Evolutionary conservation across 2,329 filamentous ascomycete species (phyloP).

Genomic region (Phoma sp.): DNA sequence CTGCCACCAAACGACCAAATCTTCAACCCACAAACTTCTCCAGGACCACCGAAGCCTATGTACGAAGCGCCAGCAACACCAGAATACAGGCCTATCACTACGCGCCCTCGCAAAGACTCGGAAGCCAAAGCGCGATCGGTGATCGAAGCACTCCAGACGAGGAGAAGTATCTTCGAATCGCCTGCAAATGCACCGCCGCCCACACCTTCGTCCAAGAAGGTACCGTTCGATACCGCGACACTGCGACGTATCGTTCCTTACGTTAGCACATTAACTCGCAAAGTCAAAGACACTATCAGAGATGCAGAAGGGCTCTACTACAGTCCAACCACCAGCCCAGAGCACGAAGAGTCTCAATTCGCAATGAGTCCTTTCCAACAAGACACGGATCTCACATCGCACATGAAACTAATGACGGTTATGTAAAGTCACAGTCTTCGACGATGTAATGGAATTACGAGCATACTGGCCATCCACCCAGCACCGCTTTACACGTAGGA

Average conservation of each 20-base stretch:
- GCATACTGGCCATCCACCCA: slow-evolving; percentile 19
- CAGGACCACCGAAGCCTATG: slow-evolving; percentile 35
- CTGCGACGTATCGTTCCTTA: slow-evolving; percentile 67
- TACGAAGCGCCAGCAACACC: slow-evolving; percentile 38
- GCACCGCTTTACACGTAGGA: slow-evolving; percentile 3
- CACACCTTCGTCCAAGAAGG: slow-evolving; percentile 57
- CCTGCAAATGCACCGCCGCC: slow-evolving; percentile 32
- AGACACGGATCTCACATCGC: slow-evolving; percentile 43
- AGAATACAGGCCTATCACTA: slow-evolving; percentile 37
- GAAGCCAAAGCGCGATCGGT: slow-evolving; percentile 68
- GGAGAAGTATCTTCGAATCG: slow-evolving; percentile 47
- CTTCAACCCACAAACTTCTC: slow-evolving; percentile 45
- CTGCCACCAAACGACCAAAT: slow-evolving; percentile 47
- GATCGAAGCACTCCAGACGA: slow-evolving; percentile 66
- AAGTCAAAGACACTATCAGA: slow-evolving; percentile 57
- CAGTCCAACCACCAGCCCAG: slow-evolving; percentile 50
- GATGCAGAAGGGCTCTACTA: slow-evolving; percentile 58
- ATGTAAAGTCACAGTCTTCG: slow-evolving; percentile 37
- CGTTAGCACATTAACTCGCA: slow-evolving; percentile 56
- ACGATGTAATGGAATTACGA: slow-evolving; percentile 24
- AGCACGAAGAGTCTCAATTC: slow-evolving; percentile 48
- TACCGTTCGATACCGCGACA: slow-evolving; percentile 72
- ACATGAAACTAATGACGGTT: slow-evolving; percentile 53
- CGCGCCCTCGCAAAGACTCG: slow-evolving; percentile 62
- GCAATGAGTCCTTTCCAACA: slow-evolving; percentile 42